phyloP scores from a whole-genome alignment of 1,284 basidiomycete species.

The Sanguinoderma infundibulare region DNA sequence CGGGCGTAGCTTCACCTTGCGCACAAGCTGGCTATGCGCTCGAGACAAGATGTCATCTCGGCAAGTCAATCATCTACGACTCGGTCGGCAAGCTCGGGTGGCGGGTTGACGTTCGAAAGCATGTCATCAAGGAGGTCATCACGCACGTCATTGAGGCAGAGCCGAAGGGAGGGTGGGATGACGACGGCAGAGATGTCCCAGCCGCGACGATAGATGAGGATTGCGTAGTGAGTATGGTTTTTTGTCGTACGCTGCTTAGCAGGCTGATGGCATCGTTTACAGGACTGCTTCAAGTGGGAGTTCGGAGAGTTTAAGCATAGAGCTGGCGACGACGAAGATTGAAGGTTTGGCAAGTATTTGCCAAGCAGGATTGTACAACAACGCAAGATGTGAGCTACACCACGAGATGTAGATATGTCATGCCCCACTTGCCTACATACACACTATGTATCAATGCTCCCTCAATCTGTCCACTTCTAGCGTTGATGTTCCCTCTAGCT shows the following conservation, averaged over 20 bases:
- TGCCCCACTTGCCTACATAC: no score
- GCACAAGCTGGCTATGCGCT: conserved; percentile 72
- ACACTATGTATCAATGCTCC: no score
- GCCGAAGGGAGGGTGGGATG: conserved; percentile 49
- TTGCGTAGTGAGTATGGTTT: conserved; percentile 48
- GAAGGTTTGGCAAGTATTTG: neutral
- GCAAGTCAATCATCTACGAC: conserved; percentile 87
- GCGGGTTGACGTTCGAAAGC: conserved; percentile 79
- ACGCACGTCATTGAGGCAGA: conserved; percentile 74
- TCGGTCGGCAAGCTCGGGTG: conserved; percentile 85
- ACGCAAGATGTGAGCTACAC: neutral
- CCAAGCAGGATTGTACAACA: neutral
- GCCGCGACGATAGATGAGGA: conserved; percentile 38
- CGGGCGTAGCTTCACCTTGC: conserved; percentile 67
- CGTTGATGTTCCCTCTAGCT: no score
- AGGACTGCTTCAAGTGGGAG: conserved; percentile 77
- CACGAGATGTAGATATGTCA: neutral
- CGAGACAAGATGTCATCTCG: conserved; percentile 65
- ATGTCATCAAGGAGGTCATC: conserved; percentile 79
- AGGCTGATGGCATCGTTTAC: neutral
- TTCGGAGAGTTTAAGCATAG: conserved; percentile 53
- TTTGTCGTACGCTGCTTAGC: neutral
- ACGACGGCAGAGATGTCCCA: conserved; percentile 40
- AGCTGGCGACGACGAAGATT: conserved; percentile 15
- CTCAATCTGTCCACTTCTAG: no score